Percentiles rank a stretch among this genome's conserved stretches.
phyloP scores from a whole-genome alignment of 768 basidiomycete genomes.

The Termitomyces sp. region DNA sequence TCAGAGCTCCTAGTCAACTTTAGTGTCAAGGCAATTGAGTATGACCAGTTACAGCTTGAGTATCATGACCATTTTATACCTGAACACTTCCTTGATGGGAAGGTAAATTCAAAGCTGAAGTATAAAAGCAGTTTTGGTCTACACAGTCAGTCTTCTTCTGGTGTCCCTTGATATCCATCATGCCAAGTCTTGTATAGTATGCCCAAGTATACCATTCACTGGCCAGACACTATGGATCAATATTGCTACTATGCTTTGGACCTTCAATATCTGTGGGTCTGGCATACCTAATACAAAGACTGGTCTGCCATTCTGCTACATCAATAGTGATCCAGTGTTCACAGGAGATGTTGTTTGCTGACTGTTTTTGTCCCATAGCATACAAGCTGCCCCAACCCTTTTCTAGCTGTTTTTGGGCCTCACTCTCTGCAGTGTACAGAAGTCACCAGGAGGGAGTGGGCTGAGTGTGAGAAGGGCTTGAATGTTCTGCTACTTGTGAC shows the following conservation, averaged over 20 bases:
- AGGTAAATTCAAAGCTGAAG: not conserved
- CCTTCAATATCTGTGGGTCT: not conserved
- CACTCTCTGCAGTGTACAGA: not conserved
- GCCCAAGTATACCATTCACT: not conserved
- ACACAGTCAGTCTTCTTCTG: not conserved
- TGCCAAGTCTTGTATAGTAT: not conserved
- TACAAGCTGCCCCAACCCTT: not conserved
- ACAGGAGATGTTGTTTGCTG: not conserved
- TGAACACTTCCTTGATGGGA: not conserved
- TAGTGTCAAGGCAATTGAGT: not conserved
- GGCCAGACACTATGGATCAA: not conserved
- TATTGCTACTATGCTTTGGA: not conserved
- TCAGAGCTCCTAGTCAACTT: not conserved
- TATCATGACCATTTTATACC: not conserved
- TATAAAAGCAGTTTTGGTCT: not conserved
- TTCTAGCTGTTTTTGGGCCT: not conserved
- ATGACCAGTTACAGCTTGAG: not conserved
- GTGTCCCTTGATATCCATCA: not conserved
- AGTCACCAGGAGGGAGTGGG: not conserved
- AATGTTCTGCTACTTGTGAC: not conserved
- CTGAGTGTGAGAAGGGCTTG: not conserved
- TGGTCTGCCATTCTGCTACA: not conserved
- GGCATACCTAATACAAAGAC: not conserved
- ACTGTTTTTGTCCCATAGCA: not conserved
- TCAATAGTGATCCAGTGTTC: not conserved